Base-by-base conservation (phyloP, 495 filamentous ascomycete species). In the Chaetomium tenue region DNA sequence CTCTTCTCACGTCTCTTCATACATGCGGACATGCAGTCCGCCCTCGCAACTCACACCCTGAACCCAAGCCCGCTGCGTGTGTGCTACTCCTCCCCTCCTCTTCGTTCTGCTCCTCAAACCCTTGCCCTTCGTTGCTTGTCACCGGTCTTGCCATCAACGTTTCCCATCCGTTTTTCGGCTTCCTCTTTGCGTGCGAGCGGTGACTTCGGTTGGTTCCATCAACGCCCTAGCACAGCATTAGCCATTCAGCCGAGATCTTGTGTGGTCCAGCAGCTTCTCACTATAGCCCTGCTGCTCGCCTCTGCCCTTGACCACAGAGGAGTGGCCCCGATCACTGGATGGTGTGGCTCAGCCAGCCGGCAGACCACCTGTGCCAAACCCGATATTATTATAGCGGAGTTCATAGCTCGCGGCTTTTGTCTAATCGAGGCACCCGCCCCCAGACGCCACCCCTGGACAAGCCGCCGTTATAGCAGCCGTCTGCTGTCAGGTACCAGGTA, bases 221-320 rank as follows among this genome's bases (percentile, higher is more conserved):
- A 66, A 73, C 70, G 70, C 74, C 76, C 71, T 78, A 69, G 72
- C 73, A 80, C 78, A 75, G 78, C 78, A 82, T 82, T 80, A 82
- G 72, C 78, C 78, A 82, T 82, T 81, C 78, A 82, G 78, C 79
- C 79, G 79, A 80, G 72, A 78, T 68, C 74, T 76, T 70, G 64
- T 75, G 75, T 75, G 72, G 68, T 72, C 70, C 65, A 70, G 72
- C 76, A 66, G 68, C 78, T 75, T 68, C 70, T 70, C 74, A 68
- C 68, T 78, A 75, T 77, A 78, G 74, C 69, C 73, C 74, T 73
- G 71, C 70, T 70, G 65, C 72, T 70, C 63, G 23, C 9, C 33
- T 37, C 33, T 3, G 11, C 33, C 5, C 33, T 37, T 37, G 33
- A 37, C 8, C 33, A 37, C 5, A 37, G 33, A 37, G 33, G 33